These are phyloP conservation scores for Saxophila tyrrhenica DNA, from an alignment of 495 filamentous ascomycete species.

Conservation along the genomic window DNA sequence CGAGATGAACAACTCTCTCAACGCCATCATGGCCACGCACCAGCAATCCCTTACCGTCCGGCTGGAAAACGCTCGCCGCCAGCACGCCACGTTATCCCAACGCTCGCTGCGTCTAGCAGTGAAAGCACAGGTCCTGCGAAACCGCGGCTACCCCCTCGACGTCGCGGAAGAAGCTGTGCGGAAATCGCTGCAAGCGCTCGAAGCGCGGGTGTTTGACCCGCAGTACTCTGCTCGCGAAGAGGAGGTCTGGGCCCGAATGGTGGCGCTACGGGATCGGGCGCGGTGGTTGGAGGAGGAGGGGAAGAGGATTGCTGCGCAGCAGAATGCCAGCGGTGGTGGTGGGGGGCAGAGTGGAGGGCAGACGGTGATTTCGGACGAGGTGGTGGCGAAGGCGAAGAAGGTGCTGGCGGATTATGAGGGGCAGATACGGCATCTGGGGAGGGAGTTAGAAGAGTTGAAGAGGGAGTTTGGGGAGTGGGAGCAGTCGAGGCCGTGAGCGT, in stretches of 20 bases:
- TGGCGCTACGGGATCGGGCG: conserved; percentile 69
- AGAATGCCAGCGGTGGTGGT: conserved; percentile 23
- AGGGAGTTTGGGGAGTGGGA: conserved; percentile 73
- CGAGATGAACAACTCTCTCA: conserved; percentile 75
- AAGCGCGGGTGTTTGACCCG: conserved; percentile 70
- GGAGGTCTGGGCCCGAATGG: conserved; percentile 94
- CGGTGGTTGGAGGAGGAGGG: conserved; percentile 69
- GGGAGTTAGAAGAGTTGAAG: conserved; percentile 64
- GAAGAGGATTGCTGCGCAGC: conserved; percentile 46
- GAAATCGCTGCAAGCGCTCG: conserved; percentile 67
- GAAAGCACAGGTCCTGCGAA: conserved; percentile 83
- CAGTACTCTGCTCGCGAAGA: conserved; percentile 71
- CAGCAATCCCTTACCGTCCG: conserved; percentile 71
- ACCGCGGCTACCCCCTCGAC: conserved; percentile 84
- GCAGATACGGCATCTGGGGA: conserved; percentile 75
- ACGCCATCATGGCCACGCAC: conserved; percentile 67
- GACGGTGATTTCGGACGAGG: conserved; percentile 56
- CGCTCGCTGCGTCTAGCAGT: conserved; percentile 76
- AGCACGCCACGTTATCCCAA: conserved; percentile 68
- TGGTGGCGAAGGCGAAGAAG: conserved; percentile 74
- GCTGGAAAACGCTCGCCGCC: conserved; percentile 66
- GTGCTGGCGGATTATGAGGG: conserved; percentile 82
- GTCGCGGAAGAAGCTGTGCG: conserved; percentile 83
- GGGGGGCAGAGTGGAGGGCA: background rate
- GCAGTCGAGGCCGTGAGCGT: conserved; percentile 19